phyloP scores from a whole-genome alignment of 2,329 filamentous ascomycete genomes.

The Colletotrichum limetticola region DNA sequence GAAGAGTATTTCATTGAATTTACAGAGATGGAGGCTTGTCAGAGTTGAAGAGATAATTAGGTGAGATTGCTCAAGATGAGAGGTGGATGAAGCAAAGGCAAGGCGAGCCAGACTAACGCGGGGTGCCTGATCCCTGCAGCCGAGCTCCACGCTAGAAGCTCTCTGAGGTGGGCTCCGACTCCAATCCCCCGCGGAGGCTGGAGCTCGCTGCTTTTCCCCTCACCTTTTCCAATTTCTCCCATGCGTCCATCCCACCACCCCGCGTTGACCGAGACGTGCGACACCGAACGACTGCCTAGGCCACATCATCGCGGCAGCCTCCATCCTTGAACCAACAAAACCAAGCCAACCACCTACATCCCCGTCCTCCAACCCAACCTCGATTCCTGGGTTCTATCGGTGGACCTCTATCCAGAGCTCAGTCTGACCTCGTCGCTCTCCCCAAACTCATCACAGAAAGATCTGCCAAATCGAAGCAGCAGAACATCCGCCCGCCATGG shows the following conservation, averaged over 20 bases:
- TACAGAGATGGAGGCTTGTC: not conserved
- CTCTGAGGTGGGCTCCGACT: not conserved
- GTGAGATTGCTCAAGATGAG: not conserved
- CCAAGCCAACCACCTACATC: not conserved
- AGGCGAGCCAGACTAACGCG: constrained; percentile 1
- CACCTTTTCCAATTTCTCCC: not conserved
- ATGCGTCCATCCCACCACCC: constrained; percentile 6
- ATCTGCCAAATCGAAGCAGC: not conserved
- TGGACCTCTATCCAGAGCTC: not conserved
- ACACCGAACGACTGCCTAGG: constrained; percentile 34
- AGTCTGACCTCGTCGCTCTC: not conserved
- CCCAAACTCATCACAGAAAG: not conserved
- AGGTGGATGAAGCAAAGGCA: not conserved
- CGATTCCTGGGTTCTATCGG: not conserved
- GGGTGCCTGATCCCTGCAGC: constrained; percentile 8
- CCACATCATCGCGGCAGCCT: constrained; percentile 33
- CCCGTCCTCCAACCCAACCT: not conserved
- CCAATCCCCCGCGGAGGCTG: not conserved
- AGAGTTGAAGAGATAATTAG: not conserved
- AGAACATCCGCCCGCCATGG: constrained; percentile 51
- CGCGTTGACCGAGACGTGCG: constrained; percentile 22
- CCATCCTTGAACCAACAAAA: constrained; percentile 6
- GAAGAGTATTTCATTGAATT: too few species aligned
- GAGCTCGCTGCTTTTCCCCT: not conserved
- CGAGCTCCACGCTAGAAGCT: not conserved